A percentile compares a stretch with the other conserved stretches of the same genome.
These are phyloP conservation scores for Przewalskia tangutica DNA, from an alignment of 257 asterid genomes.

Conservation along the genomic window DNA sequence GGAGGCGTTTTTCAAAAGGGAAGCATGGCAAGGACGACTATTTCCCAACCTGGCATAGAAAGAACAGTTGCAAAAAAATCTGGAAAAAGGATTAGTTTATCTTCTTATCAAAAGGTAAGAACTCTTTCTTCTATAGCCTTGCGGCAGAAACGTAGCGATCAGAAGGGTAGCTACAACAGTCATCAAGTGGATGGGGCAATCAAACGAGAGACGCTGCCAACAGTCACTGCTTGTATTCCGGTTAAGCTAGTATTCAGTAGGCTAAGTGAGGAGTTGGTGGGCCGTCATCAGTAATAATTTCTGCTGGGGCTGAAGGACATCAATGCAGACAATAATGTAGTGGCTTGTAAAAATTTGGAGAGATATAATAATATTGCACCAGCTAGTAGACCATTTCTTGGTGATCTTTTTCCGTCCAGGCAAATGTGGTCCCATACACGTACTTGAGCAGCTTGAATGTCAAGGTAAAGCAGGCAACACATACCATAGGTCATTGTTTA, in stretches of 20 bases:
- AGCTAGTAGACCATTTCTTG: neutral
- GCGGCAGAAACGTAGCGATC: constrained; percentile 33
- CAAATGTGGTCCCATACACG: neutral
- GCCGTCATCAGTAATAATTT: constrained; percentile 47
- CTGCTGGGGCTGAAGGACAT: constrained; percentile 7
- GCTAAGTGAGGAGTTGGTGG: constrained; percentile 71
- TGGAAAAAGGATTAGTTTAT: constrained; percentile 33
- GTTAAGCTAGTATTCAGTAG: constrained; percentile 92
- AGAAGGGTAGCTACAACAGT: constrained; percentile 14
- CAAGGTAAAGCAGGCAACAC: neutral
- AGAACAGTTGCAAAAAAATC: constrained; percentile 34
- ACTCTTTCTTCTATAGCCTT: constrained; percentile 65
- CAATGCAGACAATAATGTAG: constrained; percentile 8
- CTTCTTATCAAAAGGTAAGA: constrained; percentile 59
- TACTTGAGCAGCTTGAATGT: neutral
- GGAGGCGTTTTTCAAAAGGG: constrained; percentile 20
- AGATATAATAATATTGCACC: neutral
- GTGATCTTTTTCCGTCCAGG: neutral
- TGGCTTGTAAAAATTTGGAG: neutral
- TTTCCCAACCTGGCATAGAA: constrained; percentile 16
- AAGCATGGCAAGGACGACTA: constrained; percentile 14
- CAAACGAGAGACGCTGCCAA: constrained; percentile 37
- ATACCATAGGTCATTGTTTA: neutral
- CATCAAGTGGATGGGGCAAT: constrained; percentile 35
- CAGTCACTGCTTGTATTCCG: constrained; percentile 74